Percentiles rank a stretch among this genome's conserved stretches.
Conservation (phyloP, 805 yeast species). For the Candida sphagnicola region DNA sequence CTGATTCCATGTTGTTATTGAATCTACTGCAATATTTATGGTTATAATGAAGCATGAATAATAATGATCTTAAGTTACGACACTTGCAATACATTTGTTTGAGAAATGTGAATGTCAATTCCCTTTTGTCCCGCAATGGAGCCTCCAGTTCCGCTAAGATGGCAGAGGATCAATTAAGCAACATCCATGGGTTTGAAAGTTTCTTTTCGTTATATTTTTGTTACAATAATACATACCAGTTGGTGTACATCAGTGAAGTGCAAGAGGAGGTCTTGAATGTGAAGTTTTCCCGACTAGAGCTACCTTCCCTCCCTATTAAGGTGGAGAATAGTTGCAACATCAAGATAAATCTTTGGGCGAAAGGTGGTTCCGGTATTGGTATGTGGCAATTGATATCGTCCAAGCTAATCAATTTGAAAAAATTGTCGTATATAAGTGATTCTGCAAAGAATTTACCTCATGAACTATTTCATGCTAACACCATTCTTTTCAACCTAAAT, state of each 20-base stretch:
- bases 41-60: conserved; percentile 2
- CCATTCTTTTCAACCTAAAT: conserved; percentile 18
- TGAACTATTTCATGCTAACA: conserved; percentile 12
- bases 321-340: conserved; percentile 8
- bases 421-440: conserved; percentile 9
- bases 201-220: conserved; percentile 24
- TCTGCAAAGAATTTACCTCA: conserved; percentile 9
- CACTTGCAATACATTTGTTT: conserved; percentile 1
- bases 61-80: conserved; percentile 3
- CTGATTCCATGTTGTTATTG: no score
- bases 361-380: conserved; percentile 1
- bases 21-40: no score
- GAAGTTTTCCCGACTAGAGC: conserved; percentile 20
- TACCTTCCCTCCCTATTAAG: conserved; percentile 16
- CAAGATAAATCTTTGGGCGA: conserved; percentile 18
- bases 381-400: conserved; percentile 19
- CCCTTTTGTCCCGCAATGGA: no score
- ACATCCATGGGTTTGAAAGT: conserved; percentile 15
- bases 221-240: conserved; percentile 8
- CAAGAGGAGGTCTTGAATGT: conserved; percentile 17
- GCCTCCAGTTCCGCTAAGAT: no score
- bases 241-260: conserved; percentile 33
- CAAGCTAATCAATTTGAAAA: conserved; percentile 14
- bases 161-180: no score
- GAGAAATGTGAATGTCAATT: not conserved